Conservation (phyloP, 148 eudicot genomes). For the Limonium bicolor region DNA sequence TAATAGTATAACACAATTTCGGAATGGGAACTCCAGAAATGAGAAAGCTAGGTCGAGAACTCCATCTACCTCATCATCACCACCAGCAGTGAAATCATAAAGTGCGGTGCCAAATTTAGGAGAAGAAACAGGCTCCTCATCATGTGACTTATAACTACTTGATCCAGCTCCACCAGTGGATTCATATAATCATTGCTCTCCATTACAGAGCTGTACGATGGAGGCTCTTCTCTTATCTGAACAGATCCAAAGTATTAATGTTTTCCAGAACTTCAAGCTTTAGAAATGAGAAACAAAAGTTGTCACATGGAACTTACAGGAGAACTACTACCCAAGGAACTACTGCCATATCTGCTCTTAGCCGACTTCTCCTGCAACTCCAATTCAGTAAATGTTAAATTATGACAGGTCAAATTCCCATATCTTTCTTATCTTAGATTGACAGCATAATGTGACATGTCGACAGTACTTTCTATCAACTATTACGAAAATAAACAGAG, state of each 20-base stretch:
- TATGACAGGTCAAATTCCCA: too few relatives aligned
- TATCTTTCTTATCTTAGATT: too few relatives aligned
- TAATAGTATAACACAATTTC: too few relatives aligned
- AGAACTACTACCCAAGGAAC: slow-evolving; percentile 42
- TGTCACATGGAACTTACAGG: slow-evolving; percentile 33
- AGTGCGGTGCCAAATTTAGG: slow-evolving; percentile 64
- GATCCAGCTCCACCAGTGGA: slow-evolving; percentile 81
- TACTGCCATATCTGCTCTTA: slow-evolving; percentile 36
- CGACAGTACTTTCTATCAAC: too few relatives aligned
- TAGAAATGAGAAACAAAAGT: not conserved
- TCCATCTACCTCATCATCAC: slow-evolving; percentile 83
- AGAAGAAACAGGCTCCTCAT: slow-evolving; percentile 48
- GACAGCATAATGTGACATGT: too few relatives aligned
- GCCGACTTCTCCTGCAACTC: slow-evolving; percentile 48
- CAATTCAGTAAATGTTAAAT: too few relatives aligned
- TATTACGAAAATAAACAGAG: not conserved
- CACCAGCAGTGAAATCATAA: slow-evolving; percentile 97
- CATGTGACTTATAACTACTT: slow-evolving; percentile 48
- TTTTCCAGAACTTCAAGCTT: slow-evolving; percentile 1
- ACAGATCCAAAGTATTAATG: slow-evolving; percentile 12
- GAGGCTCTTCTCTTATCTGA: slow-evolving; percentile 92
- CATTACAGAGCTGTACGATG: slow-evolving; percentile 52
- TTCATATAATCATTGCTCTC: slow-evolving; percentile 71
- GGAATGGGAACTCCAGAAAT: not conserved
- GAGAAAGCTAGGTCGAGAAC: not conserved